Conservation (phyloP, 192 early-diverging fungal genomes). For the Linnemannia exigua region DNA sequence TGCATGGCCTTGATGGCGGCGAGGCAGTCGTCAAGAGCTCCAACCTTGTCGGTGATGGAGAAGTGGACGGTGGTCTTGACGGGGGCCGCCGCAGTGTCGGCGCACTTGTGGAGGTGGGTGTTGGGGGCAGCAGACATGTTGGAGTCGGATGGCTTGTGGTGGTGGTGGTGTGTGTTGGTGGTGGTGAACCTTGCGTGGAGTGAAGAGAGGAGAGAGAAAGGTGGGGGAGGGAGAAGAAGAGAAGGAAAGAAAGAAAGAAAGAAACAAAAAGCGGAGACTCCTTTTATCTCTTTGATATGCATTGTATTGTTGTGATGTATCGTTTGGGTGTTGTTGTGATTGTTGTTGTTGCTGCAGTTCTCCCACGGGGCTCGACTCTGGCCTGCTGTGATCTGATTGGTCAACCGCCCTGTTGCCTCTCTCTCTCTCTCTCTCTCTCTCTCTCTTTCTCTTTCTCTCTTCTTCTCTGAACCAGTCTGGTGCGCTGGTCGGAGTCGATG, state of each 20-base stretch:
- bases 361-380: slow-evolving; percentile 16
- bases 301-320: no score
- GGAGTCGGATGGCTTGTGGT: neutral
- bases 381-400: neutral
- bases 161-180: neutral
- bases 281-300: neutral
- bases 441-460: neutral
- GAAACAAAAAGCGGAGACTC: neutral
- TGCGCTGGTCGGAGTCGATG: no score
- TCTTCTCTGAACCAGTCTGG: no score
- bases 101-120: slow-evolving; percentile 47
- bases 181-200: neutral
- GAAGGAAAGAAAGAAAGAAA: neutral
- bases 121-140: slow-evolving; percentile 42
- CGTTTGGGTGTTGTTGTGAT: no score
- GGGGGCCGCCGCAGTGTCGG: slow-evolving; percentile 25
- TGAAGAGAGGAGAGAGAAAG: neutral
- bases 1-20: slow-evolving; percentile 74
- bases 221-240: neutral
- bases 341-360: neutral
- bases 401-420: neutral
- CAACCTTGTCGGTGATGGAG: slow-evolving; percentile 87
- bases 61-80: slow-evolving; percentile 78
- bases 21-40: slow-evolving; percentile 88
- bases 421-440: neutral